Evolutionary conservation across 1,139 yeast genomes (phyloP).

Genomic region (Geotrichum fermentans): DNA sequence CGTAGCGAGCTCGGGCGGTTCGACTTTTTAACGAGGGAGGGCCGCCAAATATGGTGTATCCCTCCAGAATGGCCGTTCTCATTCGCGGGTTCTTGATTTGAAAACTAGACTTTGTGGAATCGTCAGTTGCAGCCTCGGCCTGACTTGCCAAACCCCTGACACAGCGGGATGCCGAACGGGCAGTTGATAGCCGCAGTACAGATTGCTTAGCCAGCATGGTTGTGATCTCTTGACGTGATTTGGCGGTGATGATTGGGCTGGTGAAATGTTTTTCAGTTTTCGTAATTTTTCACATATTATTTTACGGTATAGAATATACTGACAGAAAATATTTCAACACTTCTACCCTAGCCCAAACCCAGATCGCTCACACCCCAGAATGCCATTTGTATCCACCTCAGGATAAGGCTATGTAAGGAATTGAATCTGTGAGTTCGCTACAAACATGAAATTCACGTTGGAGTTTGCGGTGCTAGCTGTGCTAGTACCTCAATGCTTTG

Average conservation of each 20-base stretch:
- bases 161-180: not conserved
- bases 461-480: not conserved
- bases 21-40: slow-evolving; percentile 48
- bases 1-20: slow-evolving; percentile 49
- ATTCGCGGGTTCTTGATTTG: slow-evolving; percentile 32
- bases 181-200: slow-evolving; percentile 4
- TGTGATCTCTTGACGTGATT: not conserved
- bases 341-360: slow-evolving; percentile 1
- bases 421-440: too few species aligned
- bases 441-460: not conserved
- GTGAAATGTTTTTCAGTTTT: not conserved
- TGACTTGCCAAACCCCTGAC: not conserved
- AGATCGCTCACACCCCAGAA: too few species aligned
- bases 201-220: slow-evolving; percentile 6
- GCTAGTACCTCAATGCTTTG: not conserved
- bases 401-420: too few species aligned
- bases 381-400: too few species aligned
- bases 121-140: slow-evolving; percentile 1
- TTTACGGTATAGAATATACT: slow-evolving; percentile 1
- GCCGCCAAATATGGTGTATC: slow-evolving; percentile 37
- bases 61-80: slow-evolving; percentile 37
- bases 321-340: not conserved
- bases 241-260: too few species aligned
- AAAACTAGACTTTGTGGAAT: slow-evolving; percentile 20
- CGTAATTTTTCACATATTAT: slow-evolving; percentile 1